Evolutionary conservation across 2,329 filamentous ascomycete species (phyloP).

Genomic region (Aspergillus ustus): DNA sequence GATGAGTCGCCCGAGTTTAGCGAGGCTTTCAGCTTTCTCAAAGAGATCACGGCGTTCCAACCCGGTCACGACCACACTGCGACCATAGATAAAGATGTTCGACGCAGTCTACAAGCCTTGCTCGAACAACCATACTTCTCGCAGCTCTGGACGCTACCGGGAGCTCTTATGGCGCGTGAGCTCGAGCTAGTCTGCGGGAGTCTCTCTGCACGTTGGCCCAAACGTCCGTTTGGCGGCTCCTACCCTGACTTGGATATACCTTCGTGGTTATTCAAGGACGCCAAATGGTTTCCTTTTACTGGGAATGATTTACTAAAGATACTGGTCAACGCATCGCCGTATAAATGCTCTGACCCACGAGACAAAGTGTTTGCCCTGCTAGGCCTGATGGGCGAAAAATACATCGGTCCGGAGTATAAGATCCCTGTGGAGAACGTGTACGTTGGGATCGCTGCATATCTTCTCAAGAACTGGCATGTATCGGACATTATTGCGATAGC

Average conservation of each 20-base stretch:
- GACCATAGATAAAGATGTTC: not conserved
- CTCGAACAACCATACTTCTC: conserved; percentile 3
- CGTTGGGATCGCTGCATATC: conserved; percentile 1
- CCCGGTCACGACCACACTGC: not conserved
- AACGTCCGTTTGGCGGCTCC: not conserved
- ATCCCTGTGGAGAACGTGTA: conserved; percentile 3
- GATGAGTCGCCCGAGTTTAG: not conserved
- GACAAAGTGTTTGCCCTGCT: conserved; percentile 8
- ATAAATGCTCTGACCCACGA: conserved; percentile 11
- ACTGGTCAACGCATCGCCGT: not conserved
- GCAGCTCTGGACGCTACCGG: not conserved
- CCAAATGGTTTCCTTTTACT: conserved; percentile 1
- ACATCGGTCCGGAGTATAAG: conserved; percentile 3
- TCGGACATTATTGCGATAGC: conserved; percentile 5
- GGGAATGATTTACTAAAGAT: not conserved
- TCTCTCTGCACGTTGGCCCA: conserved; percentile 5
- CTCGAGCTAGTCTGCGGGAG: conserved; percentile 5
- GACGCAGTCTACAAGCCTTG: not conserved
- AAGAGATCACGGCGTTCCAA: not conserved
- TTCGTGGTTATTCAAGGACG: not conserved
- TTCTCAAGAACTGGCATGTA: not conserved
- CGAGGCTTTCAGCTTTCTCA: conserved; percentile 2
- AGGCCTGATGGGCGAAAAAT: conserved; percentile 3
- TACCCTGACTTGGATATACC: conserved; percentile 1
- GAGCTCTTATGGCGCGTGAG: not conserved